Base-by-base conservation (phyloP, 805 yeast species). In the Helenozyma baotianmanensis region DNA sequence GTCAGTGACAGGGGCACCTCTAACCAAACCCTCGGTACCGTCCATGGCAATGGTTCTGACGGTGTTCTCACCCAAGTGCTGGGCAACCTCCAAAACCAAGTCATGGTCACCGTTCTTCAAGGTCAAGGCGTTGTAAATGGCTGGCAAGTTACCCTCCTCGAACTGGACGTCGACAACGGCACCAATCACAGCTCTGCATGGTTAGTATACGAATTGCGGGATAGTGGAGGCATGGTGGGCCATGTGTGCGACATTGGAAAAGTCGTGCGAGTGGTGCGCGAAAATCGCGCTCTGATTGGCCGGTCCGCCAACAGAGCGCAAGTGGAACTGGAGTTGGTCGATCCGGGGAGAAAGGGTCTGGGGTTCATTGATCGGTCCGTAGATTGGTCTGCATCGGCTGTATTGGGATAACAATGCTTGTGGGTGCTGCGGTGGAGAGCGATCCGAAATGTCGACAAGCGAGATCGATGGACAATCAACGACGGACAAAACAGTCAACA, bases 31-130 rank as follows among this genome's bases (percentile, higher is more conserved):
- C 73, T 90, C 97, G 56, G 98, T 92, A 86, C 97, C 97, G 72
- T 92, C 98, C 98, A 92, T 92, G 65, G 98, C 97, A 83, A 92
- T 92, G 67, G 98, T 83, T 83, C 98, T 90, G 68, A 92, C 97
- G 58, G 97, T 84, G 85, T 88, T 88, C 79, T 92, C 97, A 80
- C 98, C 98, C 71, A 92, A 81, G 74, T 92, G 98, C 79, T 92
- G 98, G 60, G 98, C 92, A 57, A 92, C 98, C 77, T 92, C 98
- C 60, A 92, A 80, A 51, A 92, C 88, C 64, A 92, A 81, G 58
- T 88, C 89, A 51, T 76, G 69, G 52, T 72, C 78, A 56, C 78
- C 77, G 58, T 76, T 78, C 66, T 86, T 79, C 64, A 92, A 79
- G 70, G 85, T 88, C 61, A 92, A 79, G 55, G 98, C 97, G 70